Percentiles rank a stretch among this genome's conserved stretches.
Evolutionary conservation across 2,329 filamentous ascomycete genomes (phyloP).

Genomic region (Sporothrix inflata): DNA sequence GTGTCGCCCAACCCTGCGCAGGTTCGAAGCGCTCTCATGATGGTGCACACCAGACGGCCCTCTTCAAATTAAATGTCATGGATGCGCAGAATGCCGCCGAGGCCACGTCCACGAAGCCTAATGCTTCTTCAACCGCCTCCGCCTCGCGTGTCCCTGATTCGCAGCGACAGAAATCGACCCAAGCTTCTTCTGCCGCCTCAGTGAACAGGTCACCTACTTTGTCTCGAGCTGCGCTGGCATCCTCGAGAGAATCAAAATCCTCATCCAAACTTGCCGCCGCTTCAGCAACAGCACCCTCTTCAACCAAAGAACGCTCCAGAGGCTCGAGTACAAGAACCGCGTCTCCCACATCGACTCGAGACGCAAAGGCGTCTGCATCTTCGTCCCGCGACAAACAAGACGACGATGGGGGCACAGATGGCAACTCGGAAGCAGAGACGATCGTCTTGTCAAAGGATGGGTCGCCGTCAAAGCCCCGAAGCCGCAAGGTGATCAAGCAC

Average conservation of each 20-base stretch:
- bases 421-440: conserved; percentile 72
- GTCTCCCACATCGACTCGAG: conserved; percentile 39
- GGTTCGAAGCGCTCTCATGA: conserved; percentile 57
- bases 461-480: conserved; percentile 60
- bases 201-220: conserved; percentile 37
- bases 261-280: background rate
- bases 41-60: conserved; percentile 58
- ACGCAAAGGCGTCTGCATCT: conserved; percentile 39
- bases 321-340: conserved; percentile 15
- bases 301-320: conserved; percentile 16
- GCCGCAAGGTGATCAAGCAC: conserved; percentile 64
- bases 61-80: conserved; percentile 65
- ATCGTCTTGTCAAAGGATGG: conserved; percentile 70
- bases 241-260: conserved; percentile 29
- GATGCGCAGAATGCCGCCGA: conserved; percentile 70
- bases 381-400: conserved; percentile 46
- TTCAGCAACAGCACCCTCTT: background rate
- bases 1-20: conserved; percentile 35
- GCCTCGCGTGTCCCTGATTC: conserved; percentile 43
- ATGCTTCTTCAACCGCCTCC: conserved; percentile 52
- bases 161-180: conserved; percentile 42
- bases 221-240: conserved; percentile 15
- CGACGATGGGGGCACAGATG: conserved; percentile 53
- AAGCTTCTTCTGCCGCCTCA: conserved; percentile 33
- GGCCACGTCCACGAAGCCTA: conserved; percentile 63